phyloP scores from a whole-genome alignment of 768 basidiomycete genomes.

The Tylopilus felleus region DNA sequence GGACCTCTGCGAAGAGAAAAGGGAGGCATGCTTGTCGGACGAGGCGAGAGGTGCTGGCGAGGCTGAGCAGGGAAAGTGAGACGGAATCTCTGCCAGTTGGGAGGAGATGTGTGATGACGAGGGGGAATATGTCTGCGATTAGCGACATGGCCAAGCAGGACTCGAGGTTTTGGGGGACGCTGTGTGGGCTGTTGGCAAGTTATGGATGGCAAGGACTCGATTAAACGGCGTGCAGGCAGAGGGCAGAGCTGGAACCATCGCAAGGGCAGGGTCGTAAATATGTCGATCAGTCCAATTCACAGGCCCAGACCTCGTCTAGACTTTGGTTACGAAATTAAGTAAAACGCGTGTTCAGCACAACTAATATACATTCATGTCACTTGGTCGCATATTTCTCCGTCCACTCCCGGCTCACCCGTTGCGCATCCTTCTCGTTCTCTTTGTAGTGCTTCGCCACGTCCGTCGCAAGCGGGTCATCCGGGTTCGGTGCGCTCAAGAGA shows the following conservation, averaged over 20 bases:
- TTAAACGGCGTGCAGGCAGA: constrained; percentile 4
- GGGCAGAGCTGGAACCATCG: constrained; percentile 10
- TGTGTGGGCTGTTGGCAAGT: not conserved
- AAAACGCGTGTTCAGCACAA: constrained; percentile 1
- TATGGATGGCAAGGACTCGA: constrained; percentile 5
- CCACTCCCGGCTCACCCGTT: constrained; percentile 92
- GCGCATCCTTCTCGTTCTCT: constrained; percentile 92
- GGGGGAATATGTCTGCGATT: constrained; percentile 35
- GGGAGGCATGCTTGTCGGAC: constrained; percentile 32
- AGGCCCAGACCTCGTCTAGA: constrained; percentile 27
- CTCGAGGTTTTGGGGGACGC: not conserved
- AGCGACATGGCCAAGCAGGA: constrained; percentile 23
- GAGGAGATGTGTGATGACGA: constrained; percentile 29
- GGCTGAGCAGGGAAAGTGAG: constrained; percentile 19
- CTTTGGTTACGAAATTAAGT: constrained; percentile 12
- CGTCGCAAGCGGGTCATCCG: constrained; percentile 91
- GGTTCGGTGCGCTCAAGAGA: constrained; percentile 93
- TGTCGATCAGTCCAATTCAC: constrained; percentile 17
- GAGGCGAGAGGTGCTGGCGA: constrained; percentile 23
- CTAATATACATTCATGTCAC: constrained; percentile 8
- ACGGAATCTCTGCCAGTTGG: not conserved
- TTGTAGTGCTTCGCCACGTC: constrained; percentile 99
- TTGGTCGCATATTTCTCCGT: constrained; percentile 77
- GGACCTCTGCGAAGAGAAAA: constrained; percentile 31
- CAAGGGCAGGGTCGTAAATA: constrained; percentile 16